Percentiles rank a stretch among this genome's conserved stretches.
Conservation (phyloP, 2,329 filamentous ascomycete species). For the Aspergillus texensis region DNA sequence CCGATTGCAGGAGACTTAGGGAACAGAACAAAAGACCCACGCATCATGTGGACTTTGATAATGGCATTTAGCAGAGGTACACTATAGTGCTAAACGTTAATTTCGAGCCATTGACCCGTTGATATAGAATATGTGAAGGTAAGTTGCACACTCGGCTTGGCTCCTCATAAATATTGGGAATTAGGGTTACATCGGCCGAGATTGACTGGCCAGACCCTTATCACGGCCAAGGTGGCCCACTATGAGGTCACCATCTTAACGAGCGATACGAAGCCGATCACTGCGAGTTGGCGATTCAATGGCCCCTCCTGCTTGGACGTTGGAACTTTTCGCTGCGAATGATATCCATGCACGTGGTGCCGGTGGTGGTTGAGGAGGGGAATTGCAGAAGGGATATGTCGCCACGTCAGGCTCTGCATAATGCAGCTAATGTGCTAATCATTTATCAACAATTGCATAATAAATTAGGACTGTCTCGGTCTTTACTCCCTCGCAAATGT, state of each 20-base stretch:
- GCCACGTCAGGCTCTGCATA: neutral
- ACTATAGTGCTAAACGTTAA: neutral
- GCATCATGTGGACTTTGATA: neutral
- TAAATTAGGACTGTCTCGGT: neutral
- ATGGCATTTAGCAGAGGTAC: neutral
- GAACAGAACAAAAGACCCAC: neutral
- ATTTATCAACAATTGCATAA: neutral
- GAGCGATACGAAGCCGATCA: neutral
- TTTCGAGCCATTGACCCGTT: neutral
- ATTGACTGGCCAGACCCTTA: neutral
- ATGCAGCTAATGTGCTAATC: neutral
- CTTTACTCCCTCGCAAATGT: neutral
- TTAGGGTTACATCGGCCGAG: neutral
- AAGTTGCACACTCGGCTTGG: neutral
- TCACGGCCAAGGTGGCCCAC: neutral
- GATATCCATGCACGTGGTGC: neutral
- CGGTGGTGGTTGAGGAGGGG: too few relatives aligned
- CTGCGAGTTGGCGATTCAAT: neutral
- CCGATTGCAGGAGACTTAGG: neutral
- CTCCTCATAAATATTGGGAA: neutral
- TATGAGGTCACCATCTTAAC: neutral
- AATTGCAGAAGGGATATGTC: neutral
- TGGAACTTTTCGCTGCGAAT: neutral
- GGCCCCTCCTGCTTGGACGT: neutral
- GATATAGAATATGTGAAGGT: neutral